phyloP scores from a whole-genome alignment of 2,329 filamentous ascomycete genomes.

The Monilinia polystroma region DNA sequence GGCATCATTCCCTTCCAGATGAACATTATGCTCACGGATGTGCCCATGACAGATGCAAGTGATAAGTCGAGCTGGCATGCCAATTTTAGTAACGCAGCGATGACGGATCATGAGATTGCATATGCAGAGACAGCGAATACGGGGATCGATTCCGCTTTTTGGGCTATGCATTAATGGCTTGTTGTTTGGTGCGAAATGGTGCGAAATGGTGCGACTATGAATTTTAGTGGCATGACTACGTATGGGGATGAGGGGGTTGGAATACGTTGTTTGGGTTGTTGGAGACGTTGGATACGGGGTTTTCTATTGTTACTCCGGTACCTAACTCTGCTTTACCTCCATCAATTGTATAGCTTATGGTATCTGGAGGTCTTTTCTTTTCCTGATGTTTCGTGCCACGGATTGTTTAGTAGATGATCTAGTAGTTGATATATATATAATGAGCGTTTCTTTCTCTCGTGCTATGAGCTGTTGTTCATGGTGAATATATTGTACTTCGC shows the following conservation, averaged over 20 bases:
- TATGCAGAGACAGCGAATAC: not conserved
- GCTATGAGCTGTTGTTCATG: not conserved
- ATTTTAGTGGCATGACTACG: not conserved
- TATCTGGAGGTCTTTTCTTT: not conserved
- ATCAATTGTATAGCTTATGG: not conserved
- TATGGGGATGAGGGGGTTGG: not conserved
- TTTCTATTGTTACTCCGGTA: constrained; percentile 2
- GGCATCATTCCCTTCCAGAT: not conserved
- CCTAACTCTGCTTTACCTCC: not conserved
- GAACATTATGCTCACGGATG: not conserved
- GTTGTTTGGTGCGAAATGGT: not conserved
- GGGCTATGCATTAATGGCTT: not conserved
- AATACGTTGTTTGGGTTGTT: not conserved
- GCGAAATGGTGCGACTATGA: not conserved
- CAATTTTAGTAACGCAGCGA: constrained; percentile 2
- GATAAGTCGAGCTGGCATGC: not conserved
- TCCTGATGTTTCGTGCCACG: not conserved
- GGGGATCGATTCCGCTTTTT: not conserved
- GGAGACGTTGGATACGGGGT: not conserved
- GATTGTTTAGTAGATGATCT: not conserved
- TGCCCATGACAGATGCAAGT: not conserved
- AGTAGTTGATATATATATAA: not conserved
- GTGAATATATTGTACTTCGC: too few relatives aligned
- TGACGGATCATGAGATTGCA: constrained; percentile 9
- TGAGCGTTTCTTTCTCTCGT: not conserved